Conservation (phyloP, 345 rosid species). For the Stellera chamaejasme region DNA sequence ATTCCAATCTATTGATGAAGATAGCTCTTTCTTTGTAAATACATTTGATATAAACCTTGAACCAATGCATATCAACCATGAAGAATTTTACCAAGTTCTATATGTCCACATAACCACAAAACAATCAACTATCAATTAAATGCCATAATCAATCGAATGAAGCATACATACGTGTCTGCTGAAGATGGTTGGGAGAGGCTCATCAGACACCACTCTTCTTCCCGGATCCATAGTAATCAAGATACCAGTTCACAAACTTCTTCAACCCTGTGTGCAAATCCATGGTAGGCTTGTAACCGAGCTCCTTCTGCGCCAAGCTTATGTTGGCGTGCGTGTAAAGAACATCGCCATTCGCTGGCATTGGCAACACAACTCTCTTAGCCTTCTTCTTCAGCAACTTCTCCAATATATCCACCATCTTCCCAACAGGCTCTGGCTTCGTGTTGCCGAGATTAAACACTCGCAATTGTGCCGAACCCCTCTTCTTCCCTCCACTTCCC, state of each 20-base stretch:
- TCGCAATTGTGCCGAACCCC: constrained; percentile 17
- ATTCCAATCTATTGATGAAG: too few species aligned
- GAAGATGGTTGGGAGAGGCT: too few species aligned
- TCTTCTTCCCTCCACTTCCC: constrained; percentile 26
- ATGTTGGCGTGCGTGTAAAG: constrained; percentile 26
- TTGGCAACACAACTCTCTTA: constrained; percentile 21
- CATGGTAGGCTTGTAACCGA: constrained; percentile 22
- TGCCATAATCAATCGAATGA: too few species aligned
- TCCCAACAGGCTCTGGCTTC: constrained; percentile 20
- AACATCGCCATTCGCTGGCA: constrained; percentile 28
- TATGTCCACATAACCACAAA: too few species aligned
- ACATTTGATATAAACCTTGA: too few species aligned
- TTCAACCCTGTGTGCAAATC: constrained; percentile 24
- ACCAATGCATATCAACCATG: too few species aligned
- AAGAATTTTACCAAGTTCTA: too few species aligned
- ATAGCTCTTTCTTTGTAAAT: too few species aligned
- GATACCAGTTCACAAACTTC: constrained; percentile 26
- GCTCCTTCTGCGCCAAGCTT: constrained; percentile 22
- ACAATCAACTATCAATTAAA: too few species aligned
- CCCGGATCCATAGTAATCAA: constrained; percentile 13
- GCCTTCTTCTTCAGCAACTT: constrained; percentile 28
- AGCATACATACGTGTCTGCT: too few species aligned
- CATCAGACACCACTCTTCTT: too few species aligned
- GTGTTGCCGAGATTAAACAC: constrained; percentile 27
- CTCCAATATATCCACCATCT: constrained; percentile 26